Conservation (phyloP, 805 yeast species). For the Yamadazyma nakazawae region DNA sequence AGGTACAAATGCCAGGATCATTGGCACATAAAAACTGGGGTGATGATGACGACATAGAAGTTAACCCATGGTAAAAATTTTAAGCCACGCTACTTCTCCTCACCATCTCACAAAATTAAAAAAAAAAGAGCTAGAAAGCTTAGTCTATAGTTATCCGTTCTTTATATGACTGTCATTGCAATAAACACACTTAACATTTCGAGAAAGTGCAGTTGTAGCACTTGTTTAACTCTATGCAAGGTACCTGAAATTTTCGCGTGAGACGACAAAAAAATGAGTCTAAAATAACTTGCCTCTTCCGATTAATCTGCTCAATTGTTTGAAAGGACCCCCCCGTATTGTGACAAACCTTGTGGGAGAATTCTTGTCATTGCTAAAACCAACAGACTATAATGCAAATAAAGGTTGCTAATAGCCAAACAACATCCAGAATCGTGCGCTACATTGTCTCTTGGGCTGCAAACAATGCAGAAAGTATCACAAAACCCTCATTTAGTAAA, state of each 20-base stretch:
- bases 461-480: not conserved
- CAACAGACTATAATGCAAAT: too few species aligned
- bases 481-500: not conserved
- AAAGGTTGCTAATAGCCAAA: too few species aligned
- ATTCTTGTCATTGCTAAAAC: too few species aligned
- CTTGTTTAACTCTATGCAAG: not conserved
- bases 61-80: slow-evolving; percentile 58
- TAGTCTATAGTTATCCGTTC: not conserved
- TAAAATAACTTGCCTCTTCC: not conserved
- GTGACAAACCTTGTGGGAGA: too few species aligned
- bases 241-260: not conserved
- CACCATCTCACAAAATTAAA: too few species aligned
- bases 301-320: too few species aligned
- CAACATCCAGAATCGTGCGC: too few species aligned
- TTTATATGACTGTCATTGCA: not conserved
- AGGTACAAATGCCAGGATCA: slow-evolving; percentile 46
- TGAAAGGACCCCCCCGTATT: too few species aligned
- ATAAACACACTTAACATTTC: not conserved
- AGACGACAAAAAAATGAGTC: not conserved
- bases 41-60: slow-evolving; percentile 35
- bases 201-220: not conserved
- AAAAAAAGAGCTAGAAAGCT: too few species aligned
- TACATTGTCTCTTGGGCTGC: slow-evolving; percentile 1
- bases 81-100: not conserved
- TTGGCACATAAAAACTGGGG: slow-evolving; percentile 51